These are phyloP conservation scores for Coccomyxa sp. DNA, from an alignment of 139 green algal genomes.

Conservation along the genomic window DNA sequence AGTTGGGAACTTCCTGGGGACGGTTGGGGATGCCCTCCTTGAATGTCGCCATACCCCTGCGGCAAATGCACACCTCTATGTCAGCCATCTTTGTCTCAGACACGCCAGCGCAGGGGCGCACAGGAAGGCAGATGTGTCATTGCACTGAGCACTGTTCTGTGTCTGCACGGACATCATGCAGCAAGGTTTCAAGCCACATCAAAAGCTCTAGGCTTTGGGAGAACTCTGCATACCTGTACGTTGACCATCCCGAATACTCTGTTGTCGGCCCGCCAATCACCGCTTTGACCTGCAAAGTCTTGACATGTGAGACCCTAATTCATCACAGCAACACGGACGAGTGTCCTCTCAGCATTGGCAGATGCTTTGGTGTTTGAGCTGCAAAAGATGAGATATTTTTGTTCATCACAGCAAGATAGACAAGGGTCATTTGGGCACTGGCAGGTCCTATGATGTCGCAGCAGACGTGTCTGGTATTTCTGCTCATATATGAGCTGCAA, in stretches of 20 bases:
- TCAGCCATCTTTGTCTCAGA: too few species aligned
- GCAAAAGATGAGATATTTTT: too few species aligned
- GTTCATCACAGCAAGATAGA: too few species aligned
- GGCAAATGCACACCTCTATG: not conserved
- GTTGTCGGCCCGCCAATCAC: not conserved
- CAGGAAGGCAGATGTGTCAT: not conserved
- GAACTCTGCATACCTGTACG: not conserved
- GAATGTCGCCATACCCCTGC: not conserved
- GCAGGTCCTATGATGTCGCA: too few species aligned
- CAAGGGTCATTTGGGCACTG: too few species aligned
- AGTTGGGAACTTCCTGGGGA: not conserved
- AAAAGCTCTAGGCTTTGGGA: not conserved
- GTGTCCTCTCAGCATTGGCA: too few species aligned
- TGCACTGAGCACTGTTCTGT: not conserved
- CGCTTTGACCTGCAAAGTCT: not conserved
- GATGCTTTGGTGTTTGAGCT: too few species aligned
- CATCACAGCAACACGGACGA: not conserved
- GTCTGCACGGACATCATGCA: not conserved
- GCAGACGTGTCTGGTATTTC: too few species aligned
- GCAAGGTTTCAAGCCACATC: not conserved
- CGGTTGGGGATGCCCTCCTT: not conserved
- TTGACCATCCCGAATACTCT: not conserved
- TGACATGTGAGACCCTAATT: not conserved
- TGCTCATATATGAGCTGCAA: too few species aligned
- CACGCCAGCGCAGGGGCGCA: not conserved